Percentiles rank a stretch among this genome's conserved stretches.
Evolutionary conservation across 306 rosid species (phyloP).

Genomic region (Vigna hirtella): DNA sequence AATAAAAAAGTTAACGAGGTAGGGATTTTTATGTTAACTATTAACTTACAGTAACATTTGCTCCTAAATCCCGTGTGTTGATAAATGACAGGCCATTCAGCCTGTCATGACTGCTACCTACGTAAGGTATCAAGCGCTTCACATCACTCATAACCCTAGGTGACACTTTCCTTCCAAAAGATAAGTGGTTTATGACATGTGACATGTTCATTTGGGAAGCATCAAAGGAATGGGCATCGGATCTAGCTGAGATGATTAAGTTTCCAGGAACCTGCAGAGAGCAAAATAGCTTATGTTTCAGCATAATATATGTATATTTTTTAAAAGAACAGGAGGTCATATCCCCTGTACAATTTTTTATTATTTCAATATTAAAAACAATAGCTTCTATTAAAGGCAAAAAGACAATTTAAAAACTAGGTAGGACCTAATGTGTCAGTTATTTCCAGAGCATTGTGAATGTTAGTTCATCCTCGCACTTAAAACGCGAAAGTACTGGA

Average conservation of each 20-base stretch:
- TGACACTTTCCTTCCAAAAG: constrained; percentile 79
- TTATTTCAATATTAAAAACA: constrained; percentile 6
- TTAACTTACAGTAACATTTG: constrained; percentile 91
- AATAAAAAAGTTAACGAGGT: constrained; percentile 29
- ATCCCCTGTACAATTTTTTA: constrained; percentile 10
- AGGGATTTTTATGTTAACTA: constrained; percentile 9
- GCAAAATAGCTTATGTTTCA: constrained; percentile 37
- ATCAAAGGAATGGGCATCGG: constrained; percentile 93
- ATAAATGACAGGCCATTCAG: constrained; percentile 86
- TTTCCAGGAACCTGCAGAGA: constrained; percentile 90
- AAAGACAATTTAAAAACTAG: constrained; percentile 5
- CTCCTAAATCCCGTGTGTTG: constrained; percentile 73
- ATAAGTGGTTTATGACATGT: constrained; percentile 79
- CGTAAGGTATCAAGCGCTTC: constrained; percentile 80
- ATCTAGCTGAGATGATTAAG: constrained; percentile 82
- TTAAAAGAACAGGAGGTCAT: constrained; percentile 3
- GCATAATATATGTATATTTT: constrained; percentile 11
- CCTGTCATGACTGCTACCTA: constrained; percentile 90
- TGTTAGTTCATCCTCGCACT: constrained; percentile 22
- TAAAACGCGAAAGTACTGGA: constrained; percentile 42
- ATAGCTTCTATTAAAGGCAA: constrained; percentile 28
- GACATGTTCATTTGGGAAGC: constrained; percentile 97
- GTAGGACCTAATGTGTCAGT: constrained; percentile 19
- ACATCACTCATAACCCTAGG: constrained; percentile 76
- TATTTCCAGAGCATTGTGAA: constrained; percentile 25